phyloP scores from a whole-genome alignment of 139 green algal genomes.

The Coccomyxa sp. region DNA sequence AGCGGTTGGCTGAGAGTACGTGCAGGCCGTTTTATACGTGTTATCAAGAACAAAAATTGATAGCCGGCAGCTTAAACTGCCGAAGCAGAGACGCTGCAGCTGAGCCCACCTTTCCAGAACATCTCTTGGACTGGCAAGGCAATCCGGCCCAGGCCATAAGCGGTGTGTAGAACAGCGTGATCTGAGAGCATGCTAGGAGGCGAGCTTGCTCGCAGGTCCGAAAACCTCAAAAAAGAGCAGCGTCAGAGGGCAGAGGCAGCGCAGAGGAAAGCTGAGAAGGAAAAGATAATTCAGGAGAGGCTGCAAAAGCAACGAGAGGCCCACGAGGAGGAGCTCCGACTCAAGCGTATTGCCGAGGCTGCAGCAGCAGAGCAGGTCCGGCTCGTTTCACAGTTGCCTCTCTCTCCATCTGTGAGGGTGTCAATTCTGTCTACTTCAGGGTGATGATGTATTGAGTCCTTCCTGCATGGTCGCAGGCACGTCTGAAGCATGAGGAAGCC shows the following conservation, averaged over 20 bases:
- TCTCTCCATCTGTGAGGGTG: not conserved
- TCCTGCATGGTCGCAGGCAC: constrained; percentile 6
- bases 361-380: constrained; percentile 38
- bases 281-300: constrained; percentile 27
- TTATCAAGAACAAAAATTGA: too few relatives aligned
- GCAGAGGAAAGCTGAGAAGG: constrained; percentile 36
- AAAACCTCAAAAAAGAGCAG: constrained; percentile 38
- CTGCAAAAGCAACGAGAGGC: constrained; percentile 29
- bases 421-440: not conserved
- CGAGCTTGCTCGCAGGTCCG: constrained; percentile 27
- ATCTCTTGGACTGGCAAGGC: too few relatives aligned
- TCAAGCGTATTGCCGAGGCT: constrained; percentile 17
- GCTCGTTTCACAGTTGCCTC: not conserved
- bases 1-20: too few relatives aligned
- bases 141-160: too few relatives aligned
- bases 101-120: too few relatives aligned
- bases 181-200: constrained; percentile 7
- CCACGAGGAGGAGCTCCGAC: constrained; percentile 32
- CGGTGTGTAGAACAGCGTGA: too few relatives aligned
- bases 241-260: constrained; percentile 24
- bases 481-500: constrained; percentile 21
- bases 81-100: too few relatives aligned
- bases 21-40: too few relatives aligned
- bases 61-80: too few relatives aligned
- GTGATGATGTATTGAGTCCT: not conserved